These are phyloP conservation scores for Parathielavia hyrcaniae DNA, from an alignment of 495 filamentous ascomycete species.

Conservation along the genomic window DNA sequence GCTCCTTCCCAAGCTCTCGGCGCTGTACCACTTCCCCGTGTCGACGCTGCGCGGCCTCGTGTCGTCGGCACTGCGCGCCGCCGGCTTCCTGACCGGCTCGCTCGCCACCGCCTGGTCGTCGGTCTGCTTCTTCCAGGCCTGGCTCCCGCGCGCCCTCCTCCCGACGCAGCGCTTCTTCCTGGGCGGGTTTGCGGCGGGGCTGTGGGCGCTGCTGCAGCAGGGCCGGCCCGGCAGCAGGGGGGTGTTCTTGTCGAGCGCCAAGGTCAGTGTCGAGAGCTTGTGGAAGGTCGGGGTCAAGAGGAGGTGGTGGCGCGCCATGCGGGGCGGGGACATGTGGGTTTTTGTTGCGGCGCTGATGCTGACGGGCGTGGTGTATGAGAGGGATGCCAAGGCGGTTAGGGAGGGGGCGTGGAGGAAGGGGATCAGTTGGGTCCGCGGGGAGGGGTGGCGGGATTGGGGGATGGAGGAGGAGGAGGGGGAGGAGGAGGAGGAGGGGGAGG, in stretches of 20 bases:
- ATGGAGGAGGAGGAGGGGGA: slow-evolving; percentile 31
- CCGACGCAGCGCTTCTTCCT: slow-evolving; percentile 80
- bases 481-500: slow-evolving; percentile 24
- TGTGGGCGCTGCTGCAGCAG: slow-evolving; percentile 69
- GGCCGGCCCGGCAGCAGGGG: slow-evolving; percentile 48
- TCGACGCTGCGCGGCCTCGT: slow-evolving; percentile 58
- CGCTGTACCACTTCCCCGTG: slow-evolving; percentile 59
- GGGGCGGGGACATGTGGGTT: slow-evolving; percentile 74
- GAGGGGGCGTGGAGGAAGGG: slow-evolving; percentile 64
- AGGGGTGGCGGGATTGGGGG: slow-evolving; percentile 44
- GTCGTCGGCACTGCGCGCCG: slow-evolving; percentile 57
- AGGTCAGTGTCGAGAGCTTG: slow-evolving; percentile 66
- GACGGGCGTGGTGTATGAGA: slow-evolving; percentile 72
- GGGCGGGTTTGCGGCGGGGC: slow-evolving; percentile 74
- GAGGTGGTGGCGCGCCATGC: slow-evolving; percentile 72
- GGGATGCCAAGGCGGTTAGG: slow-evolving; percentile 57
- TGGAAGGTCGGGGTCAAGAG: slow-evolving; percentile 91
- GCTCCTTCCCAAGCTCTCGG: slow-evolving; percentile 56
- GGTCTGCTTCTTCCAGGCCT: slow-evolving; percentile 76
- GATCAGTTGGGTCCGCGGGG: slow-evolving; percentile 65
- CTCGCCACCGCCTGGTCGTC: slow-evolving; percentile 79
- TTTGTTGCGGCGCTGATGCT: slow-evolving; percentile 71
- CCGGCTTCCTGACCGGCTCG: slow-evolving; percentile 67
- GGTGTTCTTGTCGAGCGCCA: slow-evolving; percentile 65
- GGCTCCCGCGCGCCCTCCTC: slow-evolving; percentile 67